These are phyloP conservation scores for Cladosporium austrohemisphaericum DNA, from an alignment of 2,329 filamentous ascomycete species.

Conservation along the genomic window DNA sequence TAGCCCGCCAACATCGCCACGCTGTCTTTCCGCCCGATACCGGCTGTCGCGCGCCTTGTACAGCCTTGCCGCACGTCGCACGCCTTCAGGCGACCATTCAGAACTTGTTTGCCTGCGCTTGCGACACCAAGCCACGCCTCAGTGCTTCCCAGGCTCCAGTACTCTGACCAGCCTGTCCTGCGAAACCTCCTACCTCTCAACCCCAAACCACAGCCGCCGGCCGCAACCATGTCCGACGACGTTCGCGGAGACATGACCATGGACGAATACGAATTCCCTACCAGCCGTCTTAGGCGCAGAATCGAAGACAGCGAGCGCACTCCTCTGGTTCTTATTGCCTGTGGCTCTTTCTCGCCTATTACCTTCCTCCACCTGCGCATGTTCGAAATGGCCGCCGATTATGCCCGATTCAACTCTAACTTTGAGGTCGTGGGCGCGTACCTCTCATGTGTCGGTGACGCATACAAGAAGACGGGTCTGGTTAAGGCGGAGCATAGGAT, in stretches of 20 bases:
- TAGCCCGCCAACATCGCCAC: constrained; percentile 2
- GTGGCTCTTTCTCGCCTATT: constrained; percentile 51
- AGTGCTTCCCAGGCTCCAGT: neutral
- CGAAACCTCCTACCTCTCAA: constrained; percentile 15
- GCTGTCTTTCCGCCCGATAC: constrained; percentile 11
- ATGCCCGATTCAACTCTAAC: constrained; percentile 67
- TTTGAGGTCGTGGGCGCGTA: constrained; percentile 88
- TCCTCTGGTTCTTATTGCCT: constrained; percentile 65
- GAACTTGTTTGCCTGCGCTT: neutral
- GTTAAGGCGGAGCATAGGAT: constrained; percentile 70
- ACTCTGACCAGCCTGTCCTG: constrained; percentile 8
- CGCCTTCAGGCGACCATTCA: neutral
- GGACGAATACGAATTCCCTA: constrained; percentile 59
- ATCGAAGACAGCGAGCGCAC: constrained; percentile 55
- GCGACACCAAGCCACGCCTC: constrained; percentile 1
- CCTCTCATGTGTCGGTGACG: constrained; percentile 70
- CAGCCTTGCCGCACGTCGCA: constrained; percentile 7
- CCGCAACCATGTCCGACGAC: constrained; percentile 26
- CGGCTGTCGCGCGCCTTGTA: constrained; percentile 7
- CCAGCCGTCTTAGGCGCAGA: constrained; percentile 54
- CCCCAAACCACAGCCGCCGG: constrained; percentile 1
- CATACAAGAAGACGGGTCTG: constrained; percentile 76
- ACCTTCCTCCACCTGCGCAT: constrained; percentile 73
- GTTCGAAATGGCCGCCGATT: constrained; percentile 84
- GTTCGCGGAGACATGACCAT: constrained; percentile 33